Conservation (phyloP, 177 flowering plant genomes). For the Tripterygium wilfordii region DNA sequence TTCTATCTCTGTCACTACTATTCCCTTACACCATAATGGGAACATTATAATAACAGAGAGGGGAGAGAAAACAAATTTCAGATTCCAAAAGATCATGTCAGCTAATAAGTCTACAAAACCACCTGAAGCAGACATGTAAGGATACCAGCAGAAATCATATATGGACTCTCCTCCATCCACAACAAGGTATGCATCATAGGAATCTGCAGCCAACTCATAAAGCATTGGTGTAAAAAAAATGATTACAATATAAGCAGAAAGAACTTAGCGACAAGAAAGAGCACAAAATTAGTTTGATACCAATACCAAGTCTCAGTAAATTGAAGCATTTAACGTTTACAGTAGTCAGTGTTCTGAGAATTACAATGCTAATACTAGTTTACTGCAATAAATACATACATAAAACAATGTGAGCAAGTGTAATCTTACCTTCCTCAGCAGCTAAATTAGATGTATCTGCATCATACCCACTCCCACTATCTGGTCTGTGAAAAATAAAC, state of each 20-base stretch:
- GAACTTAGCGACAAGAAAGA: background rate
- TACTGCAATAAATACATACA: background rate
- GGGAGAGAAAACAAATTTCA: background rate
- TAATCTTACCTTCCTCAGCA: conserved; percentile 40
- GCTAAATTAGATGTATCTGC: conserved; percentile 16
- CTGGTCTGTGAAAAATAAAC: conserved; percentile 34
- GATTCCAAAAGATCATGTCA: background rate
- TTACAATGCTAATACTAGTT: background rate
- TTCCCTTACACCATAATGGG: too few relatives aligned
- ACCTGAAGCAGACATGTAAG: conserved; percentile 94
- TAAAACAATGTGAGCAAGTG: too few relatives aligned
- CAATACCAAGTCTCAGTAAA: background rate
- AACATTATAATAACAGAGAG: too few relatives aligned
- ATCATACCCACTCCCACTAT: conserved; percentile 17
- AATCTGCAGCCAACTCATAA: conserved; percentile 46
- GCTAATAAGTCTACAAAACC: background rate
- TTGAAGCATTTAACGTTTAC: too few relatives aligned
- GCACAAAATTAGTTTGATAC: background rate
- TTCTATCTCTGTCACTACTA: background rate
- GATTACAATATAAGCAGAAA: background rate
- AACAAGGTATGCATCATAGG: conserved; percentile 57
- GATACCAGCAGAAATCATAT: conserved; percentile 97
- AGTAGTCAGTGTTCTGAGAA: too few relatives aligned
- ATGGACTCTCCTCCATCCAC: conserved; percentile 82
- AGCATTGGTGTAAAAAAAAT: background rate